Evolutionary conservation across 2,329 filamentous ascomycete genomes (phyloP), one percentile per base, ranked within the genome.

Genomic region (Penicillium concentricum): DNA sequence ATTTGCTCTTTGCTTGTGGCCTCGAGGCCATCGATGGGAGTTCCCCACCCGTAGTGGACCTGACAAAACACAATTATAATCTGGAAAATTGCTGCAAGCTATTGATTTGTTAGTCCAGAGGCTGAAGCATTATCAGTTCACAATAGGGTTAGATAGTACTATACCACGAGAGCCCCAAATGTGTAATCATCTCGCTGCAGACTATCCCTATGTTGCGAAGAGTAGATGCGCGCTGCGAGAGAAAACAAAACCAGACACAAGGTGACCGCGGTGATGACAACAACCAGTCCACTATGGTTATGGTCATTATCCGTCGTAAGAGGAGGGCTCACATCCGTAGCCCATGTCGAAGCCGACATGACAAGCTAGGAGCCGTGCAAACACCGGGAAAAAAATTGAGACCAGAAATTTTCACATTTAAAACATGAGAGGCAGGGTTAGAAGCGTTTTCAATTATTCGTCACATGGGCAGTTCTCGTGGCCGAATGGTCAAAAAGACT

Each of bases 281-380:
- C 67, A 16, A 80, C 63, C 32, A 79, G 59, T 26, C 75, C 77
- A 35, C 73, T 69, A 54, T 78, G 75, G 59, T 80, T 69, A 30
- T 73, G 63, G 13, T 62, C 46, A 15, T 72, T 74, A 52, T 78
- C 65, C 26, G 63, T 63, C 26, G 71, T 70, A n/a, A 78, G 65
- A 10, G 76, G 75, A 34, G 71, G 55, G n/a, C 67, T 66, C 9
- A 69, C 54, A 7, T 67, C 66, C n/a, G 57, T 48, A n/a, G 50
- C 45, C 22, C 46, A 54, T 20, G 42, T 32, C n/a, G 51, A 20
- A 32, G 43, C 16, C 18, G 43, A 46, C 41, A 46, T 42, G 9
- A 39, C 15, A 30, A 38, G n/a, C 28, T 46, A 30, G 10, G 28
- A 16, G n/a, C 28, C 24, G 9, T 34, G 12, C 20, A 32, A 30